Base-by-base conservation (phyloP, 768 basidiomycete genomes). In the Tylopilus intermedius region DNA sequence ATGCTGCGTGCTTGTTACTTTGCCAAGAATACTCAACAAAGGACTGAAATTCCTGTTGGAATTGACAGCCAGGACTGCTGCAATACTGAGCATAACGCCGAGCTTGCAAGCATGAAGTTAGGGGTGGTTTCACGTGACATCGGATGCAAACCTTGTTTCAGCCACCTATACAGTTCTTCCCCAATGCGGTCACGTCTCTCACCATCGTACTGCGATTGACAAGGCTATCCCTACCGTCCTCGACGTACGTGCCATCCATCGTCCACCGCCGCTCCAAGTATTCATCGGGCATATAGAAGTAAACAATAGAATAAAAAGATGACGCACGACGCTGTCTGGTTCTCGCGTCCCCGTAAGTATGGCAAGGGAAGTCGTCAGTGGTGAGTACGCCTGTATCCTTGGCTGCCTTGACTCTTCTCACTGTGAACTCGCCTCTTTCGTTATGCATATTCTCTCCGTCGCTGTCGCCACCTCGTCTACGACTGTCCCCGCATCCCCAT, bases 291-390 rank as follows among this genome's bases (percentile, higher is more conserved):
- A 2, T 15, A 35, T 5, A 44, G 43, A 54, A 46, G 0, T 15
- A 56, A 53, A 56, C 9, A 0, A 46, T 55, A 84, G 81, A 92
- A 30, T 4, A 39, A 89, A 92, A 86, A 83, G 76, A 96, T 95
- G 94, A 94, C 94, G 68, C 94, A 95, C 90, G 90, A 94, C 81
- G 87, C 92, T 66, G 85, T 96, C 76, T 96, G 94, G 93, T 94
- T 93, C 76, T 92, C 90, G 73, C 90, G 89, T 67, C 94, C 94
- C 57, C 83, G 93, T 73, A 95, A 90, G 74, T 95, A 65, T 76
- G 94, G 94, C 71, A 95, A 95, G 77, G 94, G 94, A 68, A 84
- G 85, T 71, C 90, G 94, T 70, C 90, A 94, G 73, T 96, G 91
- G 91, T 92, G 71, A 68, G 84, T 76, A 27, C 11, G 11, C 15